These are phyloP conservation scores for Talaromyces islandicus DNA, from an alignment of 2,329 filamentous ascomycete species.

Conservation along the genomic window DNA sequence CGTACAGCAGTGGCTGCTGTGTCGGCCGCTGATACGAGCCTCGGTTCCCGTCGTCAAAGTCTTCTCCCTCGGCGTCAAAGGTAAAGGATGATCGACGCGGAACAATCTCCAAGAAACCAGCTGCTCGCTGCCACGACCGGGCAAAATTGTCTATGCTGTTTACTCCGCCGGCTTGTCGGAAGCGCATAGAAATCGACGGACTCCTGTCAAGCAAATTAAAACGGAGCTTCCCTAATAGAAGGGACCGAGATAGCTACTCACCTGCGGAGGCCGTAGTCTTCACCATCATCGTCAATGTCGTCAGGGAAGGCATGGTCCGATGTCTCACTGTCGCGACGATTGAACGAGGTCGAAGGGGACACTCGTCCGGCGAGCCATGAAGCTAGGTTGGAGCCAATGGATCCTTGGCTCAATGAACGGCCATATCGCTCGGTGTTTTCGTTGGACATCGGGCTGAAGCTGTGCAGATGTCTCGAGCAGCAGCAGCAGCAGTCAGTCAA, in stretches of 20 bases:
- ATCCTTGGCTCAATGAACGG: conserved; percentile 12
- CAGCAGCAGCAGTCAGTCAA: neutral
- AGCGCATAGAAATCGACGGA: conserved; percentile 42
- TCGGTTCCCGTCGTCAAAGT: conserved; percentile 33
- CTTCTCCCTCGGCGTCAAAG: conserved; percentile 43
- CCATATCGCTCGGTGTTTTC: conserved; percentile 4
- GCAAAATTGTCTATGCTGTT: conserved; percentile 95
- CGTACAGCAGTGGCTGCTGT: conserved; percentile 4
- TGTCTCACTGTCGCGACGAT: neutral
- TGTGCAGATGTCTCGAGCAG: neutral
- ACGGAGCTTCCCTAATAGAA: neutral
- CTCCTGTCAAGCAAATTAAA: conserved; percentile 17
- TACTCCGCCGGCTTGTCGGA: conserved; percentile 70
- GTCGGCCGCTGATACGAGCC: conserved; percentile 12
- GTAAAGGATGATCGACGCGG: conserved; percentile 72
- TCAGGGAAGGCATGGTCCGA: neutral
- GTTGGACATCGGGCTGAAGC: conserved; percentile 2
- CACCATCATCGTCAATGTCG: conserved; percentile 6
- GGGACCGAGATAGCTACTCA: neutral
- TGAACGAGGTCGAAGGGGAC: conserved; percentile 6
- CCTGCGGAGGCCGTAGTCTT: conserved; percentile 14
- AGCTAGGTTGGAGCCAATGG: conserved; percentile 6
- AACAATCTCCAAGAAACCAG: conserved; percentile 80
- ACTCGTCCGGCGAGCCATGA: conserved; percentile 10
- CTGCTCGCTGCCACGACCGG: conserved; percentile 84